phyloP scores from a whole-genome alignment of 164 flowering plant species.

The Hamamelis virginiana region DNA sequence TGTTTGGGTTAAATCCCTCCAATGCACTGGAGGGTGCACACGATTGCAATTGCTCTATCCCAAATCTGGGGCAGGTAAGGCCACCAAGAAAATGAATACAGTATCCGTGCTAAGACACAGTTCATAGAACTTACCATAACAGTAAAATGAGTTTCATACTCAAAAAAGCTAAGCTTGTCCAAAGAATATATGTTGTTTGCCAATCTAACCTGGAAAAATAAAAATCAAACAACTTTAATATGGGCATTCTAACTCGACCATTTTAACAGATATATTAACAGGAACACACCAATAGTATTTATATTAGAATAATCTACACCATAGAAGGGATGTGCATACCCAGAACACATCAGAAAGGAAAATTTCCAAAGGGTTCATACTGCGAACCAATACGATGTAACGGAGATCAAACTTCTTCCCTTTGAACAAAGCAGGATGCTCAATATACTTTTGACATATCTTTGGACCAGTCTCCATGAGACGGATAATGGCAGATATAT shows the following conservation, averaged over 20 bases:
- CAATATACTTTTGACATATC: conserved; percentile 97
- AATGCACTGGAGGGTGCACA: neutral
- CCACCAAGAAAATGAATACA: neutral
- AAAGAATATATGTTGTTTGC: conserved; percentile 83
- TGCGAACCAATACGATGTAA: conserved; percentile 85
- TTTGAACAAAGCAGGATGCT: conserved; percentile 79
- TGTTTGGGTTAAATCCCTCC: neutral
- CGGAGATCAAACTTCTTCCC: conserved; percentile 96
- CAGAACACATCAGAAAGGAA: conserved; percentile 87
- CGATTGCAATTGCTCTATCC: neutral
- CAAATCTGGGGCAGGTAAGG: neutral
- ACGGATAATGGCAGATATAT: conserved; percentile 86
- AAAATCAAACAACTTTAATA: neutral
- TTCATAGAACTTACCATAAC: conserved; percentile 74
- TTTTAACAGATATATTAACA: neutral
- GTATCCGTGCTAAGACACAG: neutral
- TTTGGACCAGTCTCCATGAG: conserved; percentile 99
- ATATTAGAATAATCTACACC: neutral
- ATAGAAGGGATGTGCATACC: conserved; percentile 46
- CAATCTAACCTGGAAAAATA: conserved; percentile 72
- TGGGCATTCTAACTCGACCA: neutral
- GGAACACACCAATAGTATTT: neutral
- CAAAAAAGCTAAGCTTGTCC: conserved; percentile 70
- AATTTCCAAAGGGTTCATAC: conserved; percentile 80
- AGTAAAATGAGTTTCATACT: conserved; percentile 97